Evolutionary conservation across 495 filamentous ascomycete species (phyloP), one percentile per base, ranked within the genome.

Genomic region (Xylaria castorea): DNA sequence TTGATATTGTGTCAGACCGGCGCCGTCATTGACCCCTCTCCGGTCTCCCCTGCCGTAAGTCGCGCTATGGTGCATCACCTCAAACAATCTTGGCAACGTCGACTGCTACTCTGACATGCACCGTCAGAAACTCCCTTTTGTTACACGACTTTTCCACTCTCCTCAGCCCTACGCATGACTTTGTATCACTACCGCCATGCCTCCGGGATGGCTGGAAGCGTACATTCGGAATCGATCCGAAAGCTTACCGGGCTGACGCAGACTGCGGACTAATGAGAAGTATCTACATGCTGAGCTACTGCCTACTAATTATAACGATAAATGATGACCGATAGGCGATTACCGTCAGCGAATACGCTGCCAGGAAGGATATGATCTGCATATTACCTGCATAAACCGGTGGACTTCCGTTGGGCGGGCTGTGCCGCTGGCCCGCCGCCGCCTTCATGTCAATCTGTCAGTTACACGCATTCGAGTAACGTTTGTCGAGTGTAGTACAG

Each of bases 81-180:
- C 55, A 12, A 48, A 48, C 14, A 25, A 38, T 50, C 70, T 60
- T 61, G 62, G 70, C 63, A 72, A 72, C 63, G 70, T 67, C n/a
- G 53, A 57, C 63, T 72, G 12, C 70, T 44, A 72, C 70, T 71
- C 75, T 79, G 75, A 77, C 77, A 74, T 79, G 77, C 77, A 73
- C 72, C 55, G 30, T 42, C 62, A 44, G 51, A 72, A 68, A 72
- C 50, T 72, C 64, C 75, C 66, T 51, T 77, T 66, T 51, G 77
- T 79, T 79, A 77, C 77, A 79, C 77, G 71, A 76, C 77, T 79
- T 79, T 70, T 61, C 70, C 73, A 71, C 30, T 69, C 77, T 77
- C 62, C 66, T 79, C 77, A 79, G 77, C 77, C 77, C 77, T 79
- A 79, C 73, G 75, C 77, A 72, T 48, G 65, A 71, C 46, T 71